These are phyloP conservation scores for Eucalyptus lansdowneana DNA, from an alignment of 345 rosid species.

Conservation along the genomic window DNA sequence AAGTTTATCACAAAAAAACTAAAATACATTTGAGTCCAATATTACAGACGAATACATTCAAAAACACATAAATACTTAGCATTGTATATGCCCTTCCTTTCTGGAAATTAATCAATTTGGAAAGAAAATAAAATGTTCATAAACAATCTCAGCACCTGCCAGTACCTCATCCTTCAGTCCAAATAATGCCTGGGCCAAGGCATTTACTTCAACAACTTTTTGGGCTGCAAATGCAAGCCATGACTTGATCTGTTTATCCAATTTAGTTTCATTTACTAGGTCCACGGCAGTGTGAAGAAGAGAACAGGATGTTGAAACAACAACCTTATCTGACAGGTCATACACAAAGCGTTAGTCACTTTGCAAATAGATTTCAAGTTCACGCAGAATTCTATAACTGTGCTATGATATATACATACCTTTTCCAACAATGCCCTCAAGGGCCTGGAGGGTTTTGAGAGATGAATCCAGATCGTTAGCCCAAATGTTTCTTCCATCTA, in stretches of 20 bases:
- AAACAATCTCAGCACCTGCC: background rate
- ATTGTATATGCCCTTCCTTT: background rate
- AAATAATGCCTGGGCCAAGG: conserved; percentile 81
- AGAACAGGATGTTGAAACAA: conserved; percentile 93
- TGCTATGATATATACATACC: conserved; percentile 17
- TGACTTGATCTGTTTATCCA: conserved; percentile 78
- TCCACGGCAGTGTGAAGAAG: conserved; percentile 97
- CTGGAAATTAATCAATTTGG: background rate
- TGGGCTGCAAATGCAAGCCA: conserved; percentile 99
- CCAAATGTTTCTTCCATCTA: conserved; percentile 97
- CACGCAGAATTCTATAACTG: background rate
- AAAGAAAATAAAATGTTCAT: background rate
- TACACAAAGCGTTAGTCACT: background rate
- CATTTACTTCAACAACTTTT: conserved; percentile 86
- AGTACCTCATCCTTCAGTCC: conserved; percentile 79
- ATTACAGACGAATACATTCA: background rate
- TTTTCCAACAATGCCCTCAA: conserved; percentile 73
- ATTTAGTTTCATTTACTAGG: conserved; percentile 77
- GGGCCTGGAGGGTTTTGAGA: conserved; percentile 36
- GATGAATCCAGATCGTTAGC: conserved; percentile 87
- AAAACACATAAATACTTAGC: background rate
- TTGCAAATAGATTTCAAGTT: background rate
- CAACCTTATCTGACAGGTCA: conserved; percentile 54
- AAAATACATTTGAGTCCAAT: background rate
- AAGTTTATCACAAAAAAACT: background rate